These are phyloP conservation scores for Aspergillus japonicus DNA, from an alignment of 2,329 filamentous ascomycete genomes.

Conservation along the genomic window DNA sequence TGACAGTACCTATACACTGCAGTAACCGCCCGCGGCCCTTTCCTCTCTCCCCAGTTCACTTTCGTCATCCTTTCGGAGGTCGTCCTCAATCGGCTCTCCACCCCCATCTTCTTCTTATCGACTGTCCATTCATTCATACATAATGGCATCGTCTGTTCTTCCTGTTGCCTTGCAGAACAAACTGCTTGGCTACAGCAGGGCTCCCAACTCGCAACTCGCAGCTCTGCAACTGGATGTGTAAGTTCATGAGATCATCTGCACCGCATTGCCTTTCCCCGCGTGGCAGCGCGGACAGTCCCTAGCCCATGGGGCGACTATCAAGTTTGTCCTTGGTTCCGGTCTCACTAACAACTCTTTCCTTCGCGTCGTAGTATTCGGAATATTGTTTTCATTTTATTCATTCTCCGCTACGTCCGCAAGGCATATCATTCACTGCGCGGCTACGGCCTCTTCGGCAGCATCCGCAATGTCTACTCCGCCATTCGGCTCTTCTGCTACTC, in stretches of 20 bases:
- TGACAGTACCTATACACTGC: too few species aligned
- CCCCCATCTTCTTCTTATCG: not conserved
- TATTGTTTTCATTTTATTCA: conserved; percentile 82
- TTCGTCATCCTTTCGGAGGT: conserved; percentile 4
- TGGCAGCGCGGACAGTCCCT: not conserved
- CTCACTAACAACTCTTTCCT: conserved; percentile 11
- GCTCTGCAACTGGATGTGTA: conserved; percentile 46
- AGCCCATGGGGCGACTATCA: not conserved
- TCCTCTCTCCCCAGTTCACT: conserved; percentile 13
- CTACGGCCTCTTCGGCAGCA: conserved; percentile 77
- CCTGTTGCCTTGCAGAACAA: conserved; percentile 47
- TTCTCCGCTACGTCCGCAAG: conserved; percentile 78
- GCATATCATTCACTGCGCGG: conserved; percentile 82
- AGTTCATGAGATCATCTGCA: conserved; percentile 22
- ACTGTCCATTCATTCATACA: conserved; percentile 21
- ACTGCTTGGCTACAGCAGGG: conserved; percentile 39
- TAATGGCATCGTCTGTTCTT: conserved; percentile 43
- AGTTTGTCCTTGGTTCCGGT: not conserved
- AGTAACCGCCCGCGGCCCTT: not conserved
- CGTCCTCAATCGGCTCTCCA: conserved; percentile 2
- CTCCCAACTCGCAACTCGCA: conserved; percentile 34
- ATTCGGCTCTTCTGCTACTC: conserved; percentile 75
- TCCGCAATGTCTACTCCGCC: conserved; percentile 70
- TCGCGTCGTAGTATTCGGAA: conserved; percentile 66
- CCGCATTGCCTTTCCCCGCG: not conserved